Evolutionary conservation across 352 stramenopile genomes (phyloP), one percentile per base, ranked within the genome.

Genomic region (Phytophthora agathidicida): DNA sequence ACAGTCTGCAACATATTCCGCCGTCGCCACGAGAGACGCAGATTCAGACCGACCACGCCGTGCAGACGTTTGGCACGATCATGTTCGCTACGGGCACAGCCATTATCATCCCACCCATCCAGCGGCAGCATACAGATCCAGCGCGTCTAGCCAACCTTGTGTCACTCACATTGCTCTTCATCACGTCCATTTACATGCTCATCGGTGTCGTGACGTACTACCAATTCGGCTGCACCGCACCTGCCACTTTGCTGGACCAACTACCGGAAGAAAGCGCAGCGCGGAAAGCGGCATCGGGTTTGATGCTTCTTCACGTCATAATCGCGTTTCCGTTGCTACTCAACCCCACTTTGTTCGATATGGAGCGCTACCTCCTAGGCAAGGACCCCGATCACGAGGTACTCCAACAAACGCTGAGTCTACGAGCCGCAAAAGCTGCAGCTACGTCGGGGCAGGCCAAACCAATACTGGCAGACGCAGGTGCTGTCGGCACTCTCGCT

Each of bases 181-280:
- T 89, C 61, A 92, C 75, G 19, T 87, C 69, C 4, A 70, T 91
- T 26, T 89, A 89, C 64, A 69, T 89, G 71, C 54, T 89, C 24
- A 80, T 89, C 42, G 80, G 82, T 2, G 73, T 87, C 37, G 49
- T 73, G 20, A 88, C 80, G 17, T 89, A 89, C 69, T 87, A 83
- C 37, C 80, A 89, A 32, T 89, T 83, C 32, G 82, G 80, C 3
- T 89, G 82, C 63, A 89, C 77, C 0, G 80, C 77, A 2, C 72
- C 75, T n/a, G 56, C 63, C 2, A 91, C 79, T 2, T 31, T 91
- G 6, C 53, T 91, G 11, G 77, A 86, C 13, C 60, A 86, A 58
- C 60, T 89, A 7, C 81, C 81, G 0, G n/a, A 54, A 9, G 64
- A 61, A 1, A 72, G 56, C 19, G 23, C 11, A 0, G 71, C 66